These are phyloP conservation scores for Lunasporangiospora selenospora DNA, from an alignment of 192 early-diverging fungal species.

Conservation along the genomic window DNA sequence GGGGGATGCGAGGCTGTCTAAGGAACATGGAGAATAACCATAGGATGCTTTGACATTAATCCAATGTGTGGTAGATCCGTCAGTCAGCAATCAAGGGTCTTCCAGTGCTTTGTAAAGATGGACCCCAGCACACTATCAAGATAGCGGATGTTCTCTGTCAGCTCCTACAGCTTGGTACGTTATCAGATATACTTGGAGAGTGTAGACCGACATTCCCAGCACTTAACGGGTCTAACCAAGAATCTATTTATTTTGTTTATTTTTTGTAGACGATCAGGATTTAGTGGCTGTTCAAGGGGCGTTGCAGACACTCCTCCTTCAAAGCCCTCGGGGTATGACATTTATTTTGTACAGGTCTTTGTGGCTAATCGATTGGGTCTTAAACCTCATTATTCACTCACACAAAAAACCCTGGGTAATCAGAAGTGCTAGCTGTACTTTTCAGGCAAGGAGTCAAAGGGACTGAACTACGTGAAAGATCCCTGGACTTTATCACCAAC, in stretches of 20 bases:
- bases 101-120: slow-evolving; percentile 36
- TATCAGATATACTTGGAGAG: background rate
- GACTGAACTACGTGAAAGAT: slow-evolving; percentile 17
- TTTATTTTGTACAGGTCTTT: no score
- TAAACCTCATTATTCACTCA: no score
- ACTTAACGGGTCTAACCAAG: no score
- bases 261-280: slow-evolving; percentile 30
- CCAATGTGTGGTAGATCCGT: slow-evolving; percentile 44
- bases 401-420: no score
- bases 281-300: slow-evolving; percentile 30
- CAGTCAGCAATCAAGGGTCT: slow-evolving; percentile 41
- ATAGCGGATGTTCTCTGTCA: slow-evolving; percentile 48
- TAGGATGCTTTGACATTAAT: no score
- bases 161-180: slow-evolving; percentile 46
- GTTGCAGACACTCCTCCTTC: slow-evolving; percentile 26
- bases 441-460: slow-evolving; percentile 43
- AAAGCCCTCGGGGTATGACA: slow-evolving; percentile 37
- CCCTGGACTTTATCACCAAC: slow-evolving; percentile 33
- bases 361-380: no score
- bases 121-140: slow-evolving; percentile 39
- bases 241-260: slow-evolving; percentile 1
- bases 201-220: no score
- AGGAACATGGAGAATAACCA: no score
- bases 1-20: no score
- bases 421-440: slow-evolving; percentile 41